Evolutionary conservation across 2,329 filamentous ascomycete species (phyloP).

Genomic region (Penicillium italicum): DNA sequence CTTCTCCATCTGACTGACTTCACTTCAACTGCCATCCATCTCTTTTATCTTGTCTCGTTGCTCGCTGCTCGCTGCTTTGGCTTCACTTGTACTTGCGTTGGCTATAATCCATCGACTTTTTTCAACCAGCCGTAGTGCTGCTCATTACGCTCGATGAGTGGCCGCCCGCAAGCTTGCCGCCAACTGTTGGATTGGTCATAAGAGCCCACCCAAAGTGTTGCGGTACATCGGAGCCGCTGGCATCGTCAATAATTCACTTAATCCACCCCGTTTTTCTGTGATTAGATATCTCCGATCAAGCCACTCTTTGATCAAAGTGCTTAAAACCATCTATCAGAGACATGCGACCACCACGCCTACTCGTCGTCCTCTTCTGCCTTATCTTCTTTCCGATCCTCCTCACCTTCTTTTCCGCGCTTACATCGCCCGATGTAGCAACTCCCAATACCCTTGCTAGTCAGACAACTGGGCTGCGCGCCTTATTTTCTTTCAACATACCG

Average conservation of each 20-base stretch:
- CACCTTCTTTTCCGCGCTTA: conserved; percentile 47
- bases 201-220: conserved; percentile 14
- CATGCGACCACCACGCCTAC: conserved; percentile 48
- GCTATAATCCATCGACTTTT: conserved; percentile 7
- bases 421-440: conserved; percentile 37
- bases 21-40: conserved; percentile 2
- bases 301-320: neutral
- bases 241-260: conserved; percentile 13
- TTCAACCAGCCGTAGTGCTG: conserved; percentile 18
- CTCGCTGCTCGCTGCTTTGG: conserved; percentile 1
- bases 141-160: conserved; percentile 35
- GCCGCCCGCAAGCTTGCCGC: conserved; percentile 25
- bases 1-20: conserved; percentile 21
- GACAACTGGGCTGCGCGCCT: conserved; percentile 50
- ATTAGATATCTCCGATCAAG: neutral
- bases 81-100: conserved; percentile 10
- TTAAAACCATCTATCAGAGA: conserved; percentile 16
- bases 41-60: conserved; percentile 3
- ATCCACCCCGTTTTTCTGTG: conserved; percentile 1
- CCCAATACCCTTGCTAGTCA: conserved; percentile 37
- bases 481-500: conserved; percentile 70
- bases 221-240: conserved; percentile 18
- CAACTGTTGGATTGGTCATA: conserved; percentile 37
- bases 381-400: conserved; percentile 49
- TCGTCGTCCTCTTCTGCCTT: conserved; percentile 46